A percentile compares a stretch with the other conserved stretches of the same genome.
phyloP scores from a whole-genome alignment of 768 basidiomycete genomes.

The Phlebiopsis flavidoalba region DNA sequence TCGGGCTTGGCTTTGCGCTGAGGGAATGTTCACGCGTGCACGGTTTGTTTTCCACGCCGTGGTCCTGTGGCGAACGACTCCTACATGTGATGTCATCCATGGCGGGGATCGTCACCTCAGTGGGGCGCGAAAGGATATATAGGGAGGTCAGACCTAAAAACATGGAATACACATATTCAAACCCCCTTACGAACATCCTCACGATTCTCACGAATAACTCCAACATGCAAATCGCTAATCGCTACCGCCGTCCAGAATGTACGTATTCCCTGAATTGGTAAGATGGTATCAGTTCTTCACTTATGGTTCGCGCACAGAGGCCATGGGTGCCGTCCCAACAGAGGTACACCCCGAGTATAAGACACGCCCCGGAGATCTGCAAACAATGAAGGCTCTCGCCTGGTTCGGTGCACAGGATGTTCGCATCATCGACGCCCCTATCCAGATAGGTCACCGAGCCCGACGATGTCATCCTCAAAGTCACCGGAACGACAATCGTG shows the following conservation, averaged over 20 bases:
- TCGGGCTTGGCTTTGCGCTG: too few relatives aligned
- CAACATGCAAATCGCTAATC: conserved; percentile 19
- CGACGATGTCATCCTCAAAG: conserved; percentile 70
- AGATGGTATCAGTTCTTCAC: background rate
- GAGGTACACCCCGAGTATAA: conserved; percentile 41
- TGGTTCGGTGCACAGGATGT: conserved; percentile 58
- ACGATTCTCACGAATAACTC: background rate
- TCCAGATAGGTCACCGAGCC: conserved; percentile 62
- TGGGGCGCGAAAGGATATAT: background rate
- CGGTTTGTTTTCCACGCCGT: background rate
- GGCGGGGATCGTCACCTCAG: background rate
- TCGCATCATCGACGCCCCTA: conserved; percentile 40
- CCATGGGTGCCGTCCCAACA: conserved; percentile 35
- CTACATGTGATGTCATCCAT: background rate
- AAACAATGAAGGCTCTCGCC: conserved; percentile 61
- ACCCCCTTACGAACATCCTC: background rate
- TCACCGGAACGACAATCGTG: conserved; percentile 63
- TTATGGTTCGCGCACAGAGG: conserved; percentile 6
- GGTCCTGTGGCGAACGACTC: background rate
- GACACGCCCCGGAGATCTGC: conserved; percentile 34
- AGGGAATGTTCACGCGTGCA: background rate
- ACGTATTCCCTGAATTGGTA: background rate
- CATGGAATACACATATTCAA: background rate
- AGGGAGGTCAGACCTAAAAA: background rate
- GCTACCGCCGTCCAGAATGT: conserved; percentile 26